These are phyloP conservation scores for Trichoderma sp. DNA, from an alignment of 2,329 filamentous ascomycete genomes.

Conservation along the genomic window DNA sequence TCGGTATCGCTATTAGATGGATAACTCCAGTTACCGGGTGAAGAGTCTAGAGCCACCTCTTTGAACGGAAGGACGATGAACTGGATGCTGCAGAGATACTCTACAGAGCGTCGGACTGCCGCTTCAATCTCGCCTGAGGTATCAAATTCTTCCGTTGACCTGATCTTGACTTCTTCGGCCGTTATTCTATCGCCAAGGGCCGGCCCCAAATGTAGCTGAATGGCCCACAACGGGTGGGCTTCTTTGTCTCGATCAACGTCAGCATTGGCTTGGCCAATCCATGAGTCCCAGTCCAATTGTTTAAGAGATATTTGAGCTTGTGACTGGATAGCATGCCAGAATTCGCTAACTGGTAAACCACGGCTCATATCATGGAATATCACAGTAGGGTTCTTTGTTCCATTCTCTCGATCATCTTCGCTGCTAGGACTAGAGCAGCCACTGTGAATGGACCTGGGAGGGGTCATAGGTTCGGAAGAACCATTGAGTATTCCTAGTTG, in stretches of 20 bases:
- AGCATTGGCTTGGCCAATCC: neutral
- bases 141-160: neutral
- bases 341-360: neutral
- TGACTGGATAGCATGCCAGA: neutral
- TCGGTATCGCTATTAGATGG: neutral
- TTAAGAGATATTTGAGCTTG: neutral
- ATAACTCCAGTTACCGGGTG: neutral
- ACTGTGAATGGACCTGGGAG: neutral
- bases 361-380: neutral
- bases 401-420: neutral
- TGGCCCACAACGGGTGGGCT: neutral
- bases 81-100: neutral
- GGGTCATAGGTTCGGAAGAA: neutral
- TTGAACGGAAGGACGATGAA: neutral
- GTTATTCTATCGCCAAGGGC: neutral
- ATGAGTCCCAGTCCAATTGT: neutral
- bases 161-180: neutral
- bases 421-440: neutral
- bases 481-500: neutral
- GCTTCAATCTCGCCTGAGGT: neutral
- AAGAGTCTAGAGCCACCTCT: neutral
- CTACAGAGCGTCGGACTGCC: neutral
- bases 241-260: neutral
- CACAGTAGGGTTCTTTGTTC: neutral
- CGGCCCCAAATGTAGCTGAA: neutral